Base-by-base conservation (phyloP, 768 basidiomycete species). In the Lactarius evosmus region DNA sequence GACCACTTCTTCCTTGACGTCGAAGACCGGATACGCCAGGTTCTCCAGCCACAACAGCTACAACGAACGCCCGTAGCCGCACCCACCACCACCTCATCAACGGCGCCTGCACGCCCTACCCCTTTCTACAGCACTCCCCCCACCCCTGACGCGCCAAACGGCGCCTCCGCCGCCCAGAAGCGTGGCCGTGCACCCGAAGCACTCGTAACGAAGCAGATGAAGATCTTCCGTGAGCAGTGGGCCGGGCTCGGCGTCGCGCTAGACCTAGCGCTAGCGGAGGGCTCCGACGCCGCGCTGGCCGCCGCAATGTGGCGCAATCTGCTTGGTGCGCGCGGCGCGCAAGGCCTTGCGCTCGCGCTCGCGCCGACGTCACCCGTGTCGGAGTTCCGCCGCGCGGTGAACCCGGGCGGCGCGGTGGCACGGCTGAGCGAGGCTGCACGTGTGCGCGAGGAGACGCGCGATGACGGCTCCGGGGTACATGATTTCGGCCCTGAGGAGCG, bases 1-100 rank as follows among this genome's bases (percentile, higher is more conserved):
- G 94, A 96, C 74, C 94, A 97, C 77, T 97, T 95, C 78, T 98
- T 98, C 80, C 78, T 93, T 68, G 93, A 98, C 73, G 83, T 93
- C 66, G 96, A 98, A 72, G 89, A 91, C 71, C 89, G 94, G 60
- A 85, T 98, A 54, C 88, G 95, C 22, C 77, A 83, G 6, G 87
- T 94, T 49, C 73, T 74, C 50, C 78, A 79, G 25, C 75, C 75
- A 11, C 67, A 66, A 17, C 30, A 66, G 41, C n/a, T 19, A 4
- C 54, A 65, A 38, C 36, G 51, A 55, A 59, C 72, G n/a, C 68
- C 68, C 25, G 55, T 65, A 57, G 68, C 73, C n/a, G 55, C 66
- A 57, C 69, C 73, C n/a, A 67, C 68, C 19, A 66, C 68, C 74
- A 71, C 61, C 72, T 67, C 27, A 69, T 71, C 59, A 76, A 56